Evolutionary conservation across 306 rosid species (phyloP), one percentile per base, ranked within the genome.

Genomic region (Lathyrus tuberosus): DNA sequence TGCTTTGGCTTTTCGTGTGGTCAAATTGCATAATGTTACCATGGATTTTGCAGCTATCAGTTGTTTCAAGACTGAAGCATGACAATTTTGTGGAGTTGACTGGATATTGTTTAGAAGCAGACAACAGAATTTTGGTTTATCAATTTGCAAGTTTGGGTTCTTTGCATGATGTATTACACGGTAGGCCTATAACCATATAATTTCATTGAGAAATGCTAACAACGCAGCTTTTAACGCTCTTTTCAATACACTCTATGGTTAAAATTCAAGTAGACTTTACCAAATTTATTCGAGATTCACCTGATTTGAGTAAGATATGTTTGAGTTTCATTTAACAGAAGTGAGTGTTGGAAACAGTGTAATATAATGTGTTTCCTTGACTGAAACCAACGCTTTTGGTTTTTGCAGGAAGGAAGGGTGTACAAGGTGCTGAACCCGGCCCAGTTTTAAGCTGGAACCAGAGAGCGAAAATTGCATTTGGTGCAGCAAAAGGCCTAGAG

Each of bases 391-490:
- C 26, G 46, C 14, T 61, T 82, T 62, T 70, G 67, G 4, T 73
- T 42, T 42, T 17, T 88, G 73, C 81, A 93, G 98, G 98, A 69
- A 86, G 98, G 69, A 93, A 93, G 71, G 98, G 98, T 57, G 98
- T 93, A 46, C 94, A 93, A 81, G 97, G 97, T 69, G 97, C 98
- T 53, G 98, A 81, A 67, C 98, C 98, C 17, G 98, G 98, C 77
- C 98, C 98, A 30, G 90, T 54, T 65, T 84, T 90, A 37, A 86
- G 12, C 68, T 93, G 98, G 98, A 85, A 42, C 47, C 96, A 90
- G 61, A 84, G 98, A 88, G 96, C 89, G 7, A 93, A 78, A 80
- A 81, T 93, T 74, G 97, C 98, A 42, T 85, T 56, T 77, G 97
- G 98, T 71, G 98, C 97, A 70, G 98, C 98, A 31, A 93, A 88